Conservation (phyloP, 192 early-diverging fungal genomes). For the Rhizophagus clarus region DNA sequence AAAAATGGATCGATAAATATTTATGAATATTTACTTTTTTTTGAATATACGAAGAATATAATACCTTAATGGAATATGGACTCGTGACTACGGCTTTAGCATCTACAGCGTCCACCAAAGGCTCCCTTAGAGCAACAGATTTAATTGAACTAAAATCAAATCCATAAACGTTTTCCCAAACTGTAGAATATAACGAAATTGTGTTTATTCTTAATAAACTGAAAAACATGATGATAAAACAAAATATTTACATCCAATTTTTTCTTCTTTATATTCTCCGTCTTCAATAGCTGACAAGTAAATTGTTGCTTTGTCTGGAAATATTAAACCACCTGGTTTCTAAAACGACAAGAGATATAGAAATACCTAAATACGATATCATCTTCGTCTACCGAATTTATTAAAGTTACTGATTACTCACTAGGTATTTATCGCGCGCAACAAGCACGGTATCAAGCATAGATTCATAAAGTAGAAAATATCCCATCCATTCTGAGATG, state of each 20-base stretch:
- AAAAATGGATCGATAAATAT: background rate
- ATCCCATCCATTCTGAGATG: slow-evolving; percentile 94
- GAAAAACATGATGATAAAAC: background rate
- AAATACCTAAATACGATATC: background rate
- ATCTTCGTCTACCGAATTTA: background rate
- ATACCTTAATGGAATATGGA: slow-evolving; percentile 59
- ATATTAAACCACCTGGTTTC: slow-evolving; percentile 55
- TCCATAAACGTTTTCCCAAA: slow-evolving; percentile 93
- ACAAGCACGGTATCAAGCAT: slow-evolving; percentile 89
- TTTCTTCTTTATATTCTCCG: slow-evolving; percentile 80
- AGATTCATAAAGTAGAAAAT: slow-evolving; percentile 87
- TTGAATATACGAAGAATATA: background rate
- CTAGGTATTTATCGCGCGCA: slow-evolving; percentile 80
- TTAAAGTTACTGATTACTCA: background rate
- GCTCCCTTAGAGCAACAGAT: slow-evolving; percentile 69
- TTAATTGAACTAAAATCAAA: slow-evolving; percentile 93
- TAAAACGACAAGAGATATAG: background rate
- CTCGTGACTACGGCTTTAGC: slow-evolving; percentile 66
- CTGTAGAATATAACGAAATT: slow-evolving; percentile 29
- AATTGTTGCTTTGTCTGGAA: slow-evolving; percentile 73
- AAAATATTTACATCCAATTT: slow-evolving; percentile 48
- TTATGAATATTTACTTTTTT: background rate
- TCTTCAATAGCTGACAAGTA: slow-evolving; percentile 75
- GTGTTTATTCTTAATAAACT: background rate
- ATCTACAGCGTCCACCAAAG: slow-evolving; percentile 81